Conservation (phyloP, 2,329 filamentous ascomycete species). For the Nothomitra cinnamomea region DNA sequence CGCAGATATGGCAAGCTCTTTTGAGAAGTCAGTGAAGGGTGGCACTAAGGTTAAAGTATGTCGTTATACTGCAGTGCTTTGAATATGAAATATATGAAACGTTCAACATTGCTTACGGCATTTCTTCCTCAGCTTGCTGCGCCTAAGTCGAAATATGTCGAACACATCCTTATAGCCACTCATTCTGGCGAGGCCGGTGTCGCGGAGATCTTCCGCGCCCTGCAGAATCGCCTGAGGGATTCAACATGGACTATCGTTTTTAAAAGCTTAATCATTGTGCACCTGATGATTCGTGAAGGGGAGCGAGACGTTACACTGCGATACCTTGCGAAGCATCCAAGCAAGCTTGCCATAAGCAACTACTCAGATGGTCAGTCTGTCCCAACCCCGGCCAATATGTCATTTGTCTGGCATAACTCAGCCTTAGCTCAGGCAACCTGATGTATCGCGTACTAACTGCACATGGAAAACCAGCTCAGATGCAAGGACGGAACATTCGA, state of each 20-base stretch:
- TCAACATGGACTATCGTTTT: conserved; percentile 99
- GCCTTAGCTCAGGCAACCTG: neutral
- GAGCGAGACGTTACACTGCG: conserved; percentile 73
- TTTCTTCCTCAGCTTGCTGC: conserved; percentile 53
- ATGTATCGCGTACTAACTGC: neutral
- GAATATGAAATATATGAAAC: conserved; percentile 7
- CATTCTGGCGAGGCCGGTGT: conserved; percentile 90
- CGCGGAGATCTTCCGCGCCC: conserved; percentile 82
- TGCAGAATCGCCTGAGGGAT: conserved; percentile 78
- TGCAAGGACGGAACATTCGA: conserved; percentile 85
- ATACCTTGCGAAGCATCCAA: conserved; percentile 68
- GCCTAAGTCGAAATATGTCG: conserved; percentile 98
- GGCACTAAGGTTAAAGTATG: conserved; percentile 90
- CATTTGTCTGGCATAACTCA: no score
- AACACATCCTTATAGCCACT: conserved; percentile 90
- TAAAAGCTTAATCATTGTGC: conserved; percentile 89
- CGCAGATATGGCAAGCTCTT: conserved; percentile 59
- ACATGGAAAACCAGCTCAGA: conserved; percentile 35
- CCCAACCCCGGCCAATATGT: neutral
- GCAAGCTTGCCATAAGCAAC: conserved; percentile 69
- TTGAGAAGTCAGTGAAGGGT: conserved; percentile 98
- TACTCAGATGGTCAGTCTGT: conserved; percentile 68
- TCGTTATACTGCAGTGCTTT: conserved; percentile 3
- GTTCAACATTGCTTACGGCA: conserved; percentile 11
- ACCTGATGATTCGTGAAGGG: conserved; percentile 95